Percentiles rank a stretch among this genome's conserved stretches.
phyloP scores from a whole-genome alignment of 176 grass and related monocot genomes.

The Chrysopogon serrulatus region DNA sequence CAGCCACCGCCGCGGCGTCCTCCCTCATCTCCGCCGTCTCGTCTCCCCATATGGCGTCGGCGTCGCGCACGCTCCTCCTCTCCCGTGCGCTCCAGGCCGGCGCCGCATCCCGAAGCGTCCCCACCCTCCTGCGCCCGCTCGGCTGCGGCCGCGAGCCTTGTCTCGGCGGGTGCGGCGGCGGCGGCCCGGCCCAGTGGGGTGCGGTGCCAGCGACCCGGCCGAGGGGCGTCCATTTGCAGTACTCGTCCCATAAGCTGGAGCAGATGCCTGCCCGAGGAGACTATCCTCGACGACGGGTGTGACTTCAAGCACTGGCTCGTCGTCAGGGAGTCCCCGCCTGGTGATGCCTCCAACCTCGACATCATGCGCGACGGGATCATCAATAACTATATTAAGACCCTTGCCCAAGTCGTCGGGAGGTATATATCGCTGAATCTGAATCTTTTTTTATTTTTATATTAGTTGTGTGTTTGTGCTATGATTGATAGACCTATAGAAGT shows the following conservation, averaged over 20 bases:
- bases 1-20: neutral
- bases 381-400: slow-evolving; percentile 62
- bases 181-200: neutral
- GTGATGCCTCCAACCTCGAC: slow-evolving; percentile 33
- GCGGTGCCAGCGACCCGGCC: slow-evolving; percentile 48
- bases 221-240: too few species aligned
- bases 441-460: neutral
- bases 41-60: neutral
- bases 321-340: slow-evolving; percentile 57
- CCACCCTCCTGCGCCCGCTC: slow-evolving; percentile 13
- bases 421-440: slow-evolving; percentile 16
- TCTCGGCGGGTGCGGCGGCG: neutral
- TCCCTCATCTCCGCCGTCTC: neutral
- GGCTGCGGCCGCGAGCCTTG: neutral
- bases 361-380: slow-evolving; percentile 63
- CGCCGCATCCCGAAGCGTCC: neutral
- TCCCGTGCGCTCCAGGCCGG: neutral
- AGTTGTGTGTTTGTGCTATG: neutral
- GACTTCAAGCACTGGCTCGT: slow-evolving; percentile 83
- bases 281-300: slow-evolving; percentile 61
- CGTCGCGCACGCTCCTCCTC: neutral
- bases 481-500: too few species aligned
- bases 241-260: slow-evolving; percentile 62
- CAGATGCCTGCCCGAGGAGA: slow-evolving; percentile 58
- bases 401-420: slow-evolving; percentile 59